Base-by-base conservation (phyloP, 2,329 filamentous ascomycete species). In the Trichoderma harzianum region DNA sequence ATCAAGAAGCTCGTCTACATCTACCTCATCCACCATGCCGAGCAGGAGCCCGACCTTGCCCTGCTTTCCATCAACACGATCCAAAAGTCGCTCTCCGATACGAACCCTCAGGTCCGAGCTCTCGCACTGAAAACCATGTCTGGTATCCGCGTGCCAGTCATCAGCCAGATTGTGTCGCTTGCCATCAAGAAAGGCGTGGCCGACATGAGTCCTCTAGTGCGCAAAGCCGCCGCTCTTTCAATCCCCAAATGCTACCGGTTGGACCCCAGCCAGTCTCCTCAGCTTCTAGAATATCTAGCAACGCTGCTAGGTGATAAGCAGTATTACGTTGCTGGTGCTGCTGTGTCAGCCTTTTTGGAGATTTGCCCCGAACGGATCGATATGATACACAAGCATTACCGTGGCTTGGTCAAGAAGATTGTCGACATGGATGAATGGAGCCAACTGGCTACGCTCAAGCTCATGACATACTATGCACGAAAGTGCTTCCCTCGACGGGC, bases 341-440 rank as follows among this genome's bases (percentile, higher is more conserved):
- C 96, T 0, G 94, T 98, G 4, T 90, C 91, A 47, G 93, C 96
- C 0, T 98, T 97, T 77, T 82, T 97, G 80, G 94, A 97, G 75
- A 86, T 98, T 32, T 98, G 95, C 75, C 95, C 96, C 0, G 92
- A 97, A 18, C 87, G 92, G 69, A 87, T 97, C 74, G 95, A 98
- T 79, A 84, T 99, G 72, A 90, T 99, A 76, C 96, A 99, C 81
- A 91, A 92, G 75, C 92, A 97, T 79, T 99, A 98, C 82, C 90
- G 93, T 65, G 86, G 89, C 43, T 84, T 99, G 74, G 91, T 97
- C 74, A 93, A 90, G 80, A 97, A 98, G 84, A 84, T 98, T 67
- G 94, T 98, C 28, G 96, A 99, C 79, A 99, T 99, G 96, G 96
- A 99, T 78, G 96, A 99, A 82, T 99, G 96, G 96, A 93, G 94